Percentiles rank a stretch among this genome's conserved stretches.
Conservation (phyloP, 257 asterid species). For the Mentha longifolia region DNA sequence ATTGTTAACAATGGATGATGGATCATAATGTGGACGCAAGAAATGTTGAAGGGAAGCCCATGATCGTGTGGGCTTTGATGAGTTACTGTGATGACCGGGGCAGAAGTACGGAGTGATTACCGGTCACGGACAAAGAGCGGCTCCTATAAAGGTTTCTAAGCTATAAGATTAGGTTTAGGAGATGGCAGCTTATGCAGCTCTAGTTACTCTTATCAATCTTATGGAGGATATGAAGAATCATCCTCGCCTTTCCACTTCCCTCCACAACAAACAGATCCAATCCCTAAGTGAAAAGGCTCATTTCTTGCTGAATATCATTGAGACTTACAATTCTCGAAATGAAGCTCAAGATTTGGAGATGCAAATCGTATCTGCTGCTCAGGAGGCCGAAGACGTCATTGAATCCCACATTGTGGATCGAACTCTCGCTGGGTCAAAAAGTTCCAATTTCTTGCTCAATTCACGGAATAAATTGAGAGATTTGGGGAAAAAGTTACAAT, state of each 20-base stretch:
- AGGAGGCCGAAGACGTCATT: neutral
- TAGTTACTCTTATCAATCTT: constrained; percentile 15
- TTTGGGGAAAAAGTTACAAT: neutral
- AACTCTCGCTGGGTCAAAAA: neutral
- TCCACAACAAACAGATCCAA: neutral
- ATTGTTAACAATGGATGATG: no score
- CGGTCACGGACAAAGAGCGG: no score
- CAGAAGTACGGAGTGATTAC: no score
- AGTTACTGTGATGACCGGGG: no score
- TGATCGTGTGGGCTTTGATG: no score
- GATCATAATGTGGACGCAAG: no score
- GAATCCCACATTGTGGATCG: no score
- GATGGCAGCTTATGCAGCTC: constrained; percentile 30
- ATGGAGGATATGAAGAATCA: no score
- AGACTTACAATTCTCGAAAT: neutral
- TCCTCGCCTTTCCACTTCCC: neutral
- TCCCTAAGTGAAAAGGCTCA: neutral
- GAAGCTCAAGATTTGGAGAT: neutral
- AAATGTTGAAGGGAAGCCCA: no score
- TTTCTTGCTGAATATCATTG: neutral
- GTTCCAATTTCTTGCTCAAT: neutral
- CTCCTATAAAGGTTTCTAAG: no score
- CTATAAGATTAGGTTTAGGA: neutral
- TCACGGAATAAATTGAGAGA: neutral
- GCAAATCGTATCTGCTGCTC: constrained; percentile 1